A percentile compares a stretch with the other conserved stretches of the same genome.
Evolutionary conservation across 257 asterid genomes (phyloP).

Genomic region (Solanum pinnatisectum): DNA sequence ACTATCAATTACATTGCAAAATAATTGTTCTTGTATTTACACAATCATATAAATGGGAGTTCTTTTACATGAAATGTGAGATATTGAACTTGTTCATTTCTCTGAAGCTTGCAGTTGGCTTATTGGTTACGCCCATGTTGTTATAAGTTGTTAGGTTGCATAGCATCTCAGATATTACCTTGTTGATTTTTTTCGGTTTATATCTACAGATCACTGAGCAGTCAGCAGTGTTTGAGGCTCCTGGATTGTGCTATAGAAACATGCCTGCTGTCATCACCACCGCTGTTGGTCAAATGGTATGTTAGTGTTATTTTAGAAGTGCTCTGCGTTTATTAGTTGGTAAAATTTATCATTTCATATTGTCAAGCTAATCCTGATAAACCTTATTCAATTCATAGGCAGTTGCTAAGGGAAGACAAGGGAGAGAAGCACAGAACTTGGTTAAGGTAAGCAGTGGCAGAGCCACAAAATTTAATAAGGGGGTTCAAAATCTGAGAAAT

Average conservation of each 20-base stretch:
- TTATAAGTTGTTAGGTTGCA: not conserved
- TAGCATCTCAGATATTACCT: not conserved
- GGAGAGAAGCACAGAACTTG: constrained; percentile 77
- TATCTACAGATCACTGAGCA: constrained; percentile 63
- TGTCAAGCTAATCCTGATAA: not conserved
- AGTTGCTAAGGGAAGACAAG: constrained; percentile 85
- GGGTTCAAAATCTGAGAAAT: too few species aligned
- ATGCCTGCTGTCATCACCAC: constrained; percentile 64
- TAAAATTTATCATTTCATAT: not conserved
- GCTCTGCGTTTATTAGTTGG: not conserved
- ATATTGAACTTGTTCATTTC: not conserved
- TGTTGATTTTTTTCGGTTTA: not conserved
- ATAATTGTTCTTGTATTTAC: not conserved
- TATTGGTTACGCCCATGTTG: not conserved
- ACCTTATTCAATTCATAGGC: constrained; percentile 34
- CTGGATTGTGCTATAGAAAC: constrained; percentile 36
- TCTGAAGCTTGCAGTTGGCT: not conserved
- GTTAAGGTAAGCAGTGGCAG: constrained; percentile 31
- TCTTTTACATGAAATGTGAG: not conserved
- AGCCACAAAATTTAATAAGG: too few species aligned
- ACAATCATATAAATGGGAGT: not conserved
- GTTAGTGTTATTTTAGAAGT: not conserved
- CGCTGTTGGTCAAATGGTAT: constrained; percentile 88
- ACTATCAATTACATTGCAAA: not conserved
- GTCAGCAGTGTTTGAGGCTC: constrained; percentile 57